Base-by-base conservation (phyloP, 805 yeast genomes). In the Cyberlindnera meyerae region DNA sequence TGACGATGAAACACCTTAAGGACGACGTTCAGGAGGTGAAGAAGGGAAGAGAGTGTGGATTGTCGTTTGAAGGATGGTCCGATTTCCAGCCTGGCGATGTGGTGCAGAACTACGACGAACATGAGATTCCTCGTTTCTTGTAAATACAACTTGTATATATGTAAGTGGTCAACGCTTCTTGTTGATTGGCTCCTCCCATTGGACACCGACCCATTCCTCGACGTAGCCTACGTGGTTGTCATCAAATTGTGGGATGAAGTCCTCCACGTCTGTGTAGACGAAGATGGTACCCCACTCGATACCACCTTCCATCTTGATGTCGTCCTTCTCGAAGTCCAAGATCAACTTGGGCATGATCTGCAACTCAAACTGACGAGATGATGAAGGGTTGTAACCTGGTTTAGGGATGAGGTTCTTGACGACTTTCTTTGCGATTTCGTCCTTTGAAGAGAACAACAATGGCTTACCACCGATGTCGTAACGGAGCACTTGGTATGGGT, bases 251-350 rank as follows among this genome's bases (percentile, higher is more conserved):
- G 87, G 80, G 12, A 67, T 60, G 43, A 65, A 75, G 54, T 85
- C 94, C 45, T 76, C 79, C 7, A 62, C 60, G 48, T 85, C 88
- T 0, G 96, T 85, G 28, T 79, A 84, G 2, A 90, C 83, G 18
- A 86, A 63, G 21, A 93, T 83, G 0, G 97, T 84, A 2, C 97
- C 97, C 98, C 98, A 93, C 44, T 90, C 94, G 95, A 90, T 90
- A 11, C 97, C 97, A 24, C 76, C 76, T 29, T 71, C 50, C 59
- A 70, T 39, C 58, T 53, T 48, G 62, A 52, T 37, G 22, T 58
- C 52, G 20, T 63, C 60, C 29, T 66, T 68, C 55, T 90, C 97
- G 30, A 93, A 67, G 51, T 86, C 90, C 34, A 85, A 67, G 36
- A 93, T 90, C 36, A 88, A 76, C 56, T 86, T 86, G 3, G 98